Evolutionary conservation across 2,329 filamentous ascomycete species (phyloP), one percentile per base, ranked within the genome.

Genomic region (Xylaria arbuscula): DNA sequence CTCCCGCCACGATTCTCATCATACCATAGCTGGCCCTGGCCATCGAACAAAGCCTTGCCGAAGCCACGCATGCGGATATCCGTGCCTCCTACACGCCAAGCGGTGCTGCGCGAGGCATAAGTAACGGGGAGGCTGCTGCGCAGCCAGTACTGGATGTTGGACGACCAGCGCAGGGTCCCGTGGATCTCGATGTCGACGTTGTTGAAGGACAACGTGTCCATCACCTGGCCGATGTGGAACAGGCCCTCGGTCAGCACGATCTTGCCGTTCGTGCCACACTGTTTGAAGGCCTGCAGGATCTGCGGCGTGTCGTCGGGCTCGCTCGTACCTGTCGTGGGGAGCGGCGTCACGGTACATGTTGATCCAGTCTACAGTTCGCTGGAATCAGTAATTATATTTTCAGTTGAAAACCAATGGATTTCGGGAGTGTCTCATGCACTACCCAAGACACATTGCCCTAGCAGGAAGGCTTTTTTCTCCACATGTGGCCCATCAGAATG

Each of bases 101-200:
- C 84, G 2, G 84, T 84, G 40, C 81, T 81, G 22, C 84, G 83
- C 36, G 84, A 83, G 38, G 85, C 84, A 60, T 84, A 86, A 1
- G 82, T 83, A 8, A 87, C 82, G 0, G 79, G 75, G 11, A 84
- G 75, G 7, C 81, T 84, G 68, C 81, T 79, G 56, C 78, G 77
- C 17, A 86, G 76, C 85, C 85, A 86, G 78, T 86, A 87, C n/a
- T 77, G 72, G 59, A 81, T 76, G 64, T 79, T 74, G 17, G 73
- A 76, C 66, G 77, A 82, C 82, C 79, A 85, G 24, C 78, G 72
- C 3, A 86, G 78, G 5, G 79, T 85, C 7, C 85, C 85, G 34
- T 80, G 75, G 56, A 87, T 78, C 64, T 86, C 82, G 55, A 87
- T 79, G 40, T 84, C 81, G 17, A 82, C 80, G 69, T 87, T 82